A percentile compares a stretch with the other conserved stretches of the same genome.
Evolutionary conservation across 2,329 filamentous ascomycete genomes (phyloP).

Genomic region (Epichloe bromicola): DNA sequence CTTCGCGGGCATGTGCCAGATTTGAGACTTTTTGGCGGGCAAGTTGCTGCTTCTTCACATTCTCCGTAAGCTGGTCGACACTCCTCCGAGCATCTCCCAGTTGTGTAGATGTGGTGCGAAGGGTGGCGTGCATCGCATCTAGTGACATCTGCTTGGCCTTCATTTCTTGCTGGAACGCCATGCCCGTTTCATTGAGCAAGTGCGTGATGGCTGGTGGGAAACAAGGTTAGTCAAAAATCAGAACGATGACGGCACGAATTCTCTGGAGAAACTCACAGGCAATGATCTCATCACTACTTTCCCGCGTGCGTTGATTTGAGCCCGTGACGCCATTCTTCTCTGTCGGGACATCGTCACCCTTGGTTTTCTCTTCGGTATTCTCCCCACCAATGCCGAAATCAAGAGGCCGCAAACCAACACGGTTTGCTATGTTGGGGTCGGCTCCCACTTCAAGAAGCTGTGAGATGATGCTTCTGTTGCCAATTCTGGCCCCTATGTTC

Average conservation of each 20-base stretch:
- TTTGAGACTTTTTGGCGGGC: conserved; percentile 64
- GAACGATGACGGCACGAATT: not conserved
- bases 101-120: conserved; percentile 67
- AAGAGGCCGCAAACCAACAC: conserved; percentile 75
- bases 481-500: conserved; percentile 85
- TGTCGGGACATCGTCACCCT: conserved; percentile 28
- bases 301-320: conserved; percentile 44
- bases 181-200: conserved; percentile 65
- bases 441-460: conserved; percentile 91
- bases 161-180: conserved; percentile 68
- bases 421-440: conserved; percentile 82
- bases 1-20: conserved; percentile 58
- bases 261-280: conserved; percentile 46
- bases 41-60: conserved; percentile 51
- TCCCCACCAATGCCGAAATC: conserved; percentile 87
- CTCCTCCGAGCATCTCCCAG: conserved; percentile 65
- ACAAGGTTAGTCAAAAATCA: not conserved
- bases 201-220: conserved; percentile 56
- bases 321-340: conserved; percentile 32
- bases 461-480: conserved; percentile 90
- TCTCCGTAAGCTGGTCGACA: conserved; percentile 57
- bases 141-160: conserved; percentile 73
- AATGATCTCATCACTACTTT: conserved; percentile 70
- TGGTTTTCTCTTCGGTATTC: conserved; percentile 29
- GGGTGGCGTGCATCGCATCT: conserved; percentile 66